Percentiles rank a stretch among this genome's conserved stretches.
Conservation (phyloP, 306 rosid species). For the Sicyos edulis region DNA sequence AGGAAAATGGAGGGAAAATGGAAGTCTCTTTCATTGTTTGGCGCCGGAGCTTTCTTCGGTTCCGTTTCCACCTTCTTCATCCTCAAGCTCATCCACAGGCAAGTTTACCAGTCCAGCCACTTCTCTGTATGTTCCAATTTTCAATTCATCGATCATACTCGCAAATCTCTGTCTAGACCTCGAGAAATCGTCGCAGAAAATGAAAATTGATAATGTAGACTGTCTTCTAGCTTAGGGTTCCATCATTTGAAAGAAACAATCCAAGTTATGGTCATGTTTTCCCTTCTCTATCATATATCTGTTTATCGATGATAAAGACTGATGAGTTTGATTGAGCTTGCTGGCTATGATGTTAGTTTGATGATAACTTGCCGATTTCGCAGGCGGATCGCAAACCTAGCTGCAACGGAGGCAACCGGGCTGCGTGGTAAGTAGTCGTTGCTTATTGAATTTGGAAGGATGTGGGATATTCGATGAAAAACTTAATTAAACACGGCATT, state of each 20-base stretch:
- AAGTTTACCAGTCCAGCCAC: conserved; percentile 15
- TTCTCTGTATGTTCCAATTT: neutral
- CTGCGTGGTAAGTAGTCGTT: conserved; percentile 31
- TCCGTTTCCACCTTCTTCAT: conserved; percentile 63
- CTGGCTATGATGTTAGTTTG: neutral
- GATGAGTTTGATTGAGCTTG: neutral
- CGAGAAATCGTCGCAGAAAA: neutral
- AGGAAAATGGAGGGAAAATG: conserved; percentile 41
- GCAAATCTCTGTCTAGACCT: neutral
- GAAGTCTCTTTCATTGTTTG: conserved; percentile 49
- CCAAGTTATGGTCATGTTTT: neutral
- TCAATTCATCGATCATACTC: neutral
- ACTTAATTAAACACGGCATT: neutral
- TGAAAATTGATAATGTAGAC: neutral
- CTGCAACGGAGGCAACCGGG: conserved; percentile 24
- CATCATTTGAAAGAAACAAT: neutral
- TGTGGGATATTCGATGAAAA: neutral
- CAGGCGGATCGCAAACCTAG: conserved; percentile 38
- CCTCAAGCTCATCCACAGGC: conserved; percentile 60
- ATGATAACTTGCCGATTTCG: conserved; percentile 24
- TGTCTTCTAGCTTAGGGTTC: neutral
- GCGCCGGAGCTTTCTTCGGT: conserved; percentile 71
- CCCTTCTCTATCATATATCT: neutral
- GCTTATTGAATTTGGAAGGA: neutral
- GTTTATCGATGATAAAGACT: neutral